Evolutionary conservation across 2,329 filamentous ascomycete genomes (phyloP), one percentile per base, ranked within the genome.

Genomic region (Sclerotinia spermophila): DNA sequence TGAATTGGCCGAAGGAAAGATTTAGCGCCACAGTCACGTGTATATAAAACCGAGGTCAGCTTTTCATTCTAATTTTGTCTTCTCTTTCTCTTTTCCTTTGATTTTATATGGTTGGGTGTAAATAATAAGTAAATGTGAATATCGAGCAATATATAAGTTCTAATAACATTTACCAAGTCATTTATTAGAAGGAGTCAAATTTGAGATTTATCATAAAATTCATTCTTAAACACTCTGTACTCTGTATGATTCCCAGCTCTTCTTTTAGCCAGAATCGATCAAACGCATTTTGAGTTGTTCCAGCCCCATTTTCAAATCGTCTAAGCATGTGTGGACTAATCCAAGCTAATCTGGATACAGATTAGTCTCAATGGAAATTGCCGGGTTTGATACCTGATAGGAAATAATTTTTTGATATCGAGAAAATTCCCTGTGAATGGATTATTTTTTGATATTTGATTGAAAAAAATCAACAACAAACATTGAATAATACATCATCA

Each of bases 401-500:
- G 33, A 67, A 72, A 70, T 68, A 67, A 59, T 66, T 60, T 53
- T 69, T 60, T 45, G 48, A 66, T 44, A 56, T 65, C 30, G 61
- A 56, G 48, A 62, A 69, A 67, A 71, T 68, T 64, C 21, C 30
- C 30, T 11, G 30, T 64, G 60, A n/a, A 38, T 3, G 17, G 35
- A n/a, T 45, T 42, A 21, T 48, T 44, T 65, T 56, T 69, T 21
- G 38, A 27, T n/a, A 51, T 69, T 21, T 21, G 45, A 44, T n/a
- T 38, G 6, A 35, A 35, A 33, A 45, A 42, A 62, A 48, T 7
- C 15, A 62, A 56, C 27, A 48, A 44, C 15, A 45, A 71, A 17
- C 19, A 61, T 66, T 62, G 35, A 33, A 72, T 35, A 48, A 71
- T 19, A 71, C 33, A 65, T 61, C 70, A 72, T n/a, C 27, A 74